Base-by-base conservation (phyloP, 83 land plant species). In the Picea mariana region DNA sequence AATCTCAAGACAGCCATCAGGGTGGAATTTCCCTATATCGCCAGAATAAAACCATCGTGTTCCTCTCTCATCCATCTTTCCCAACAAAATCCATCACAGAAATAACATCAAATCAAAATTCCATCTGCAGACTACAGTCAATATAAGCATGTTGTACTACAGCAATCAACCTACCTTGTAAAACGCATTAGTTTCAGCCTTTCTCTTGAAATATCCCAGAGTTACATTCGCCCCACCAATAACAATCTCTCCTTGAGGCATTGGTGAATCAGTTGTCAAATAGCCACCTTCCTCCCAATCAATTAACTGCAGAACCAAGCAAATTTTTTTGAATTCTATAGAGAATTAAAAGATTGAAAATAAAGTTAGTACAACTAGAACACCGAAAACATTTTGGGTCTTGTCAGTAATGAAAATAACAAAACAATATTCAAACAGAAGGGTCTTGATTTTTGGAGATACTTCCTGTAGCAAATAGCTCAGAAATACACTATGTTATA, bases 41-140 rank as follows among this genome's bases (percentile, higher is more conserved):
- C 99, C 99, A 15, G 98, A 91, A 82, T 97, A 93, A 82, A 97
- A 97, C 99, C 99, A 97, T 27, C 98, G 91, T 80, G 86, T 88
- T 18, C 96, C 99, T 44, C 82, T 91, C 78, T 93, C 98, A 63
- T 97, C 97, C 62, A 85, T 87, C 95, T 96, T 87, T 62, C 61
- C 77, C n/a, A 73, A 55, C 59, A 23, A 44, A 44, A n/a, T 44
- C 11, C 21, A n/a, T 73, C 4, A n/a, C 16, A 47, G 21, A 38
- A 73, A 42, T 23, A 20, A 73, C 21, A 44, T 34, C 21, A 73
- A 44, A 20, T 47, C 23, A 21, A 5, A 73, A 44, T n/a, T 9
- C 44, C 21, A 52, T 73, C 12, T 73, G 55, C 77, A 47, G 40
- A 7, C 26, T n/a, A 9, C n/a, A 62, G 11, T 16, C 47, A 44